Conservation (phyloP, 78 protist species). For the Tieghemostelium lacteum region DNA sequence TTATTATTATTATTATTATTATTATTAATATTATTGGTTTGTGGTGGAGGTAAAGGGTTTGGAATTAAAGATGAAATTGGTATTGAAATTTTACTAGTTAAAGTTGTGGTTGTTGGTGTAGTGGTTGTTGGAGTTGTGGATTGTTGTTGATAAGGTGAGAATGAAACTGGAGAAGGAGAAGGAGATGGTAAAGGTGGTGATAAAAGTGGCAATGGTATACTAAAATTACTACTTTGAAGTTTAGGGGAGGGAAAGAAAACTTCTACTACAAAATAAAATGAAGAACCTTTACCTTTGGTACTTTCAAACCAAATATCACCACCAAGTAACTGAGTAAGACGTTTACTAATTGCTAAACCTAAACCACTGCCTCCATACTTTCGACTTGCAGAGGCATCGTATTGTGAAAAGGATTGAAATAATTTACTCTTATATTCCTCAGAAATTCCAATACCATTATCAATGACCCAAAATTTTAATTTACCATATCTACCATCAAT, state of each 20-base stretch:
- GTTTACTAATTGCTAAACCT: constrained; percentile 55
- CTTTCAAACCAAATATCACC: constrained; percentile 74
- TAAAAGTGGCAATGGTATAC: background rate
- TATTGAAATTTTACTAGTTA: background rate
- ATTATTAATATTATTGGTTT: background rate
- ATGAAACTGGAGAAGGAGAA: background rate
- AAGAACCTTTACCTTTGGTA: constrained; percentile 18
- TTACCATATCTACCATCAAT: constrained; percentile 33
- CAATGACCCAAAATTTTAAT: constrained; percentile 63
- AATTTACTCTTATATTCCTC: constrained; percentile 49
- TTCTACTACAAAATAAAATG: constrained; percentile 42
- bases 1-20: no score
- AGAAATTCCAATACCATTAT: constrained; percentile 84
- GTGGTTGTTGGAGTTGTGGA: background rate
- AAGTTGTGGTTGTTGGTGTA: background rate
- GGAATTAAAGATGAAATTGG: background rate
- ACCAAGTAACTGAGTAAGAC: constrained; percentile 48
- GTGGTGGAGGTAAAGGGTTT: no score
- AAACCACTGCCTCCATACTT: constrained; percentile 78
- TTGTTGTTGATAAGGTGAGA: no score
- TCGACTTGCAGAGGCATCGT: constrained; percentile 75
- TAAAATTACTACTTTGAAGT: background rate
- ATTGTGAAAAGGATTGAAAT: constrained; percentile 79
- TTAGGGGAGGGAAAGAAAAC: constrained; percentile 46
- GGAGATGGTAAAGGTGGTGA: no score